Evolutionary conservation across 768 basidiomycete species (phyloP).

Genomic region (Termitomyces sp.): DNA sequence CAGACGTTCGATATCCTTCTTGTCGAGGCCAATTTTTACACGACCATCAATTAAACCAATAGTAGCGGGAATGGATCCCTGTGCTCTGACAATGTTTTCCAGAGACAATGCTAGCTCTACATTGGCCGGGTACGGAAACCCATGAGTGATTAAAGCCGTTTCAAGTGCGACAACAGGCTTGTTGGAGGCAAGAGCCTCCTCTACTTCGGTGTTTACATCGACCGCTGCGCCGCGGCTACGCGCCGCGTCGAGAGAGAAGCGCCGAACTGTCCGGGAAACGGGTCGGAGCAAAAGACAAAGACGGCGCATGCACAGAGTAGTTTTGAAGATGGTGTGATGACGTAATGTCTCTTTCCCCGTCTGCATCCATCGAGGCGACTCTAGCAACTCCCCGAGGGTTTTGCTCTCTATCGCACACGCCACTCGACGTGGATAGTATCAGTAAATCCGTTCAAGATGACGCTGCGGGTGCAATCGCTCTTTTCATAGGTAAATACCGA

Average conservation of each 20-base stretch:
- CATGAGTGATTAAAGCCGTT: constrained; percentile 89
- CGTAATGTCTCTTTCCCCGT: constrained; percentile 12
- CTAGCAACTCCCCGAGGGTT: constrained; percentile 39
- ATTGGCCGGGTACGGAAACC: constrained; percentile 80
- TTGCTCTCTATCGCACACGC: constrained; percentile 53
- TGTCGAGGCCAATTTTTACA: constrained; percentile 78
- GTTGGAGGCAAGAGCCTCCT: constrained; percentile 63
- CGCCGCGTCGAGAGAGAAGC: constrained; percentile 4
- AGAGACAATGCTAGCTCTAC: constrained; percentile 64
- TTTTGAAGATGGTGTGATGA: not conserved
- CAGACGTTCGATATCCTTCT: constrained; percentile 60
- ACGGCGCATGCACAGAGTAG: not conserved
- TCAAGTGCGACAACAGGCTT: constrained; percentile 86
- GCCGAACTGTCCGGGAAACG: not conserved
- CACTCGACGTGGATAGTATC: constrained; percentile 53
- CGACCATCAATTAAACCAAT: constrained; percentile 81
- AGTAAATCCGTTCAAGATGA: constrained; percentile 59
- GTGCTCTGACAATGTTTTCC: constrained; percentile 66
- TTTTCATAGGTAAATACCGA: constrained; percentile 59
- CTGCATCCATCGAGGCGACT: constrained; percentile 38
- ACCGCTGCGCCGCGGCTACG: constrained; percentile 30
- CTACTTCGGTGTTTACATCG: constrained; percentile 79
- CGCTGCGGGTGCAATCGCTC: constrained; percentile 63
- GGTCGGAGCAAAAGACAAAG: not conserved
- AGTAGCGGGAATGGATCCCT: constrained; percentile 84